A percentile compares a stretch with the other conserved stretches of the same genome.
Conservation (phyloP, 129 eudicot genomes). For the Cynara cardunculus region DNA sequence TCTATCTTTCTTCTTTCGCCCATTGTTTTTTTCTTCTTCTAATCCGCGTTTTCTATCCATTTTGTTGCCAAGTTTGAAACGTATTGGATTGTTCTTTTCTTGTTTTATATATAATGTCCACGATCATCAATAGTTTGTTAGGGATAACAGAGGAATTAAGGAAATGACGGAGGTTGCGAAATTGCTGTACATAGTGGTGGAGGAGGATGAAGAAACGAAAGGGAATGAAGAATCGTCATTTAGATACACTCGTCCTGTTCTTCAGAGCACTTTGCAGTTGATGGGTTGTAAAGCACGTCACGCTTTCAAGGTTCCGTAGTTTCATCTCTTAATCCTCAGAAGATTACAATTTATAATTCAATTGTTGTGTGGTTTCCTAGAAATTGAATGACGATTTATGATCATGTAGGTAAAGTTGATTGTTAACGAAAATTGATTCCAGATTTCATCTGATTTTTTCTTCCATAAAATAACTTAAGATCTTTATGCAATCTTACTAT, state of each 20-base stretch:
- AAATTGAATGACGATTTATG: background rate
- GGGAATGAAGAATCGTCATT: slow-evolving; percentile 40
- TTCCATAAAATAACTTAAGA: background rate
- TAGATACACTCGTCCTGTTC: slow-evolving; percentile 84
- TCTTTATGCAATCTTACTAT: slow-evolving; percentile 10
- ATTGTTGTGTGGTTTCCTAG: background rate
- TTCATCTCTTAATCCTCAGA: background rate
- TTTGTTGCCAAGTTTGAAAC: slow-evolving; percentile 4
- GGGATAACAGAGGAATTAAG: background rate
- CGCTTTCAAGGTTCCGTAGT: slow-evolving; percentile 72
- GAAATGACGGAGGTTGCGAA: slow-evolving; percentile 57
- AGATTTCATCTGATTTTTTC: background rate
- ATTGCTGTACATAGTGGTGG: slow-evolving; percentile 67
- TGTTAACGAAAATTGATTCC: background rate
- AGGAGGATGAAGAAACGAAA: slow-evolving; percentile 25
- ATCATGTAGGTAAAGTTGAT: background rate
- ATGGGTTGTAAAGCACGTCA: slow-evolving; percentile 99
- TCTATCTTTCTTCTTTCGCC: background rate
- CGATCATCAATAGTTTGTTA: background rate
- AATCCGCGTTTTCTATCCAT: background rate
- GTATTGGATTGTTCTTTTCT: background rate
- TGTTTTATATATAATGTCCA: background rate
- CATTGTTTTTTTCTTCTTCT: background rate
- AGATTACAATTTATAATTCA: background rate
- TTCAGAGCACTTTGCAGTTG: slow-evolving; percentile 88